Evolutionary conservation across 805 yeast genomes (phyloP).

Genomic region (Saccharomyces eubayanus): DNA sequence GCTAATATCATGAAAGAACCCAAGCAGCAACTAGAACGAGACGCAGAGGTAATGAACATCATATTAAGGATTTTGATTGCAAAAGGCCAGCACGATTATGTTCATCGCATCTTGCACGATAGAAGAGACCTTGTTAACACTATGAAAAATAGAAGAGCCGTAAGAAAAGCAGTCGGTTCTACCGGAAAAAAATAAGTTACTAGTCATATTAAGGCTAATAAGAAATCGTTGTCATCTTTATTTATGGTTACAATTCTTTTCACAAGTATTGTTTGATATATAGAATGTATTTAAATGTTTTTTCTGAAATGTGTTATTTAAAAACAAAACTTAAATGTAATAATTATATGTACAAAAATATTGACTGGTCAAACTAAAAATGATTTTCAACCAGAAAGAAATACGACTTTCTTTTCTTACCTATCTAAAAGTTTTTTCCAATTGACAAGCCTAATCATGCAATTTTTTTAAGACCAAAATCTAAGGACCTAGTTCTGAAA

Average conservation of each 20-base stretch:
- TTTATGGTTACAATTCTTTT: too few relatives aligned
- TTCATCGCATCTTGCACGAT: slow-evolving; percentile 28
- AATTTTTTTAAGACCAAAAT: not conserved
- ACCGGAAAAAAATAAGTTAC: not conserved
- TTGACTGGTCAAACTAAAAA: too few relatives aligned
- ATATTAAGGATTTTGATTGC: slow-evolving; percentile 63
- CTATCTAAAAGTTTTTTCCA: not conserved
- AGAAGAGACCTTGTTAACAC: not conserved
- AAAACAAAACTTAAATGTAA: too few relatives aligned
- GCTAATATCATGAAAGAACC: slow-evolving; percentile 39
- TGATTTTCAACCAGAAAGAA: too few relatives aligned
- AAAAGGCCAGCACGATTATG: slow-evolving; percentile 52
- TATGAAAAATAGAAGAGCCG: not conserved
- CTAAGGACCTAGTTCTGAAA: not conserved
- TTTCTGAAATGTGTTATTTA: too few relatives aligned
- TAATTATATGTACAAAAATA: too few relatives aligned
- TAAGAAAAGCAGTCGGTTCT: not conserved
- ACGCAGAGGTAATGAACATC: slow-evolving; percentile 50
- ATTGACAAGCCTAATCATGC: not conserved
- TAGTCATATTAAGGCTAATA: too few relatives aligned
- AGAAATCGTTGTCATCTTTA: too few relatives aligned
- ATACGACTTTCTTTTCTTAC: too few relatives aligned
- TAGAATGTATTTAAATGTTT: too few relatives aligned
- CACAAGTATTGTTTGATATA: too few relatives aligned
- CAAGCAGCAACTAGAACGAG: slow-evolving; percentile 35